These are phyloP conservation scores for Prunus padus DNA, from an alignment of 306 rosid genomes.

Conservation along the genomic window DNA sequence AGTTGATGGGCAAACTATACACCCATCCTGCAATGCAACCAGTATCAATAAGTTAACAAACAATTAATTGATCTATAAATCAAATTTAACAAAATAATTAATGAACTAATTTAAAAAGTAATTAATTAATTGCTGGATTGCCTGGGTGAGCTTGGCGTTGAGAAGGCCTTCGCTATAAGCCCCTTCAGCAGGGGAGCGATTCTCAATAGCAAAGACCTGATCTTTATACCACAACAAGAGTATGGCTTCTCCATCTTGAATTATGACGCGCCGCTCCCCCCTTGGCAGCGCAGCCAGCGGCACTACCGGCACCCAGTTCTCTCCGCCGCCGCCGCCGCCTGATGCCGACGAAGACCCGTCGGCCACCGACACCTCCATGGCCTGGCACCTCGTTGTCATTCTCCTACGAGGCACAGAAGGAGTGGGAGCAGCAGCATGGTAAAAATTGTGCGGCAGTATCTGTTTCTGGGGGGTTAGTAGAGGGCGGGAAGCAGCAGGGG, in stretches of 20 bases:
- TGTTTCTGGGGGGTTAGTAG: conserved; percentile 5
- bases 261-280: conserved; percentile 89
- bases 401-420: background rate
- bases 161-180: conserved; percentile 85
- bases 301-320: conserved; percentile 88
- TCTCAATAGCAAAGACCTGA: conserved; percentile 75
- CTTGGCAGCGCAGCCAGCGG: conserved; percentile 77
- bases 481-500: conserved; percentile 7
- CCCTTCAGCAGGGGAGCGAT: conserved; percentile 95
- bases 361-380: conserved; percentile 62
- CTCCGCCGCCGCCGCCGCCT: conserved; percentile 38
- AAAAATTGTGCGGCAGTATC: background rate
- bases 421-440: background rate
- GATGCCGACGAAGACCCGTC: conserved; percentile 47
- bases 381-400: conserved; percentile 42
- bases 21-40: conserved; percentile 64
- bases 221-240: conserved; percentile 83
- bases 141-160: conserved; percentile 96
- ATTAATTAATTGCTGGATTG: conserved; percentile 22
- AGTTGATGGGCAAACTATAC: conserved; percentile 87
- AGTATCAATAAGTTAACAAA: background rate
- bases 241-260: conserved; percentile 71
- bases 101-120: background rate
- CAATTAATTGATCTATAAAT: no score
- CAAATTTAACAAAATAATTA: no score